Evolutionary conservation across 495 filamentous ascomycete species (phyloP), one percentile per base, ranked within the genome.

Genomic region (Annulohypoxylon stygium): DNA sequence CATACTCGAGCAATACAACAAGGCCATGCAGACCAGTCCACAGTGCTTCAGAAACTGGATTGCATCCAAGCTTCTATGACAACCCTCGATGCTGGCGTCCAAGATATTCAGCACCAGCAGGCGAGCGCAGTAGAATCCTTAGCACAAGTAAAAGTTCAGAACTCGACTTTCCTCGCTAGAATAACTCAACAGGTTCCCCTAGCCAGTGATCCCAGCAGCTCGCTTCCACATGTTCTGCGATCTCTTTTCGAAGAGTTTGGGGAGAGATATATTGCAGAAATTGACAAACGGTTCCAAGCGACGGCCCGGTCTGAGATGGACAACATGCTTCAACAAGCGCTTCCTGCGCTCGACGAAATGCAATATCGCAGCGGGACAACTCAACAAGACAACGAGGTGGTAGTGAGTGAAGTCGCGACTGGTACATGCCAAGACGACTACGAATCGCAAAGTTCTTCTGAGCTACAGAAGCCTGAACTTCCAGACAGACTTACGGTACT

Each of bases 71-170:
- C 23, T 3, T 71, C 61, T 8, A 55, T 71, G 39, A 23, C 33
- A n/a, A 14, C 25, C 12, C 18, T 47, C 10, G 53, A 34, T 33
- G 37, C 58, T 11, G 25, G 47, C 14, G 12, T 65, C 16, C 61
- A 55, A 54, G 41, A 39, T 12, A 26, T 66, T 2, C 55, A 57
- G n/a, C 10, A 16, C 39, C 61, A 25, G 20, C 62, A 71, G 9
- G 48, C 69, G 5, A 37, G 63, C 39, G 47, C 55, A 2, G 8
- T 66, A 10, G 55, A 66, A 30, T 48, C 61, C 18, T 47, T 71
- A 30, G 54, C 69, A 7, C 69, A 61, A 34, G 61, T 33, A 9
- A 71, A n/a, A 12, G 62, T 66, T 51, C 55, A 66, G n/a, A 71
- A 66, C 18, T 60, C 54, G 14, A 18, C 43, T 6, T 66, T 71